Conservation (phyloP, 208 protist species). For the Leishmania braziliensis region DNA sequence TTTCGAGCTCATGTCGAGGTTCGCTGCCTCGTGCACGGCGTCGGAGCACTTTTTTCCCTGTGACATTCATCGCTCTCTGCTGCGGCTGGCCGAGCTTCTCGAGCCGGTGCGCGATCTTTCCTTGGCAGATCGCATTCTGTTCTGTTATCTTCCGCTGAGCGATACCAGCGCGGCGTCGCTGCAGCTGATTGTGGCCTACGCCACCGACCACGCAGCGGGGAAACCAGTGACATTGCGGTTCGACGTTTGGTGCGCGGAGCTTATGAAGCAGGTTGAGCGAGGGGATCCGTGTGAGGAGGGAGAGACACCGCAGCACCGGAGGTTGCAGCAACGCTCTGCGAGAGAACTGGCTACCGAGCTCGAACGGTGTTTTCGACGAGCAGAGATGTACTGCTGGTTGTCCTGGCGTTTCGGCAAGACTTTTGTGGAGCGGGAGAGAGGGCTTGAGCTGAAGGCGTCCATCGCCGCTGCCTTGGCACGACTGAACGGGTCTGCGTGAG, state of each 20-base stretch:
- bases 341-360: constrained; percentile 21
- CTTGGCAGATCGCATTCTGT: constrained; percentile 69
- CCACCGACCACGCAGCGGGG: constrained; percentile 51
- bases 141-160: constrained; percentile 80
- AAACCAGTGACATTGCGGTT: constrained; percentile 45
- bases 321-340: neutral
- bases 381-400: constrained; percentile 89
- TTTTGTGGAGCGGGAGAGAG: constrained; percentile 61
- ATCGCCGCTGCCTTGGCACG: constrained; percentile 38
- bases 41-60: constrained; percentile 68
- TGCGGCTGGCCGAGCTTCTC: constrained; percentile 62
- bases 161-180: constrained; percentile 47
- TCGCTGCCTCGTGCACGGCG: constrained; percentile 39
- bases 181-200: constrained; percentile 52
- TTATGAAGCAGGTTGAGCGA: constrained; percentile 4
- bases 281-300: neutral
- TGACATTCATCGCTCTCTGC: constrained; percentile 70
- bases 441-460: constrained; percentile 41
- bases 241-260: constrained; percentile 33
- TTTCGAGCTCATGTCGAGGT: constrained; percentile 37
- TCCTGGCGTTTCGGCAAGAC: constrained; percentile 82
- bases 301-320: neutral
- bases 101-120: constrained; percentile 49
- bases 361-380: constrained; percentile 60
- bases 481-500: constrained; percentile 4